Evolutionary conservation across 2,329 filamentous ascomycete genomes (phyloP), one percentile per base, ranked within the genome.

Genomic region (Exophiala spinifera): DNA sequence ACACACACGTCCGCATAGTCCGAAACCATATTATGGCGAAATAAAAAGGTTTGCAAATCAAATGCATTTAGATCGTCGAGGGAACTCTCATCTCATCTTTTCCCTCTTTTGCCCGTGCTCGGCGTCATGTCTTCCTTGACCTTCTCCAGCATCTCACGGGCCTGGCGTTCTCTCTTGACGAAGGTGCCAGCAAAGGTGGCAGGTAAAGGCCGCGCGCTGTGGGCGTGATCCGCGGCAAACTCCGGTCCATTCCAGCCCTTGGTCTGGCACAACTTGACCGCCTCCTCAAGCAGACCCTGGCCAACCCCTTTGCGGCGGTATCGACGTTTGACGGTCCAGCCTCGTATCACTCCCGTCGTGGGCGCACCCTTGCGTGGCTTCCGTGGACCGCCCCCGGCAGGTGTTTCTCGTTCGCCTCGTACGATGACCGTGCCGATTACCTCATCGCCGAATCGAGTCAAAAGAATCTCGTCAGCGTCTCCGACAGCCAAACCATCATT

Each of bases 191-290:
- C 86, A 65, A 88, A 88, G 1, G 51, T 51, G 15, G 44, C 23
- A 13, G 85, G 84, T 48, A 90, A 69, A 2, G 89, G 68, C 68
- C 81, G 79, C 55, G 72, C 72, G 60, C 84, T 83, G 79, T 92
- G 90, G 42, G 88, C 89, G 75, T 95, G 90, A 61, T 88, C 83
- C 49, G 78, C 74, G 5, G 87, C 88, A 69, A 95, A 95, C 2
- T 85, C 82, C 48, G 91, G 75, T 54, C 83, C 78, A 55, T 81
- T 81, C 39, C 88, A 88, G 54, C 86, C 86, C 65, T 80, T 81
- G 69, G 85, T 83, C 63, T 81, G 80, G 56, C 87, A 86, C 51
- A 86, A 69, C 53, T 78, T 78, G 2, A 91, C 84, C 1, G 87
- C 89, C 63, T 88, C 86, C 62, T 86, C 81, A 45, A 96, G 75